Percentiles rank a stretch among this genome's conserved stretches.
These are phyloP conservation scores for Emmonsia crescens DNA, from an alignment of 2,329 filamentous ascomycete species.

Conservation along the genomic window DNA sequence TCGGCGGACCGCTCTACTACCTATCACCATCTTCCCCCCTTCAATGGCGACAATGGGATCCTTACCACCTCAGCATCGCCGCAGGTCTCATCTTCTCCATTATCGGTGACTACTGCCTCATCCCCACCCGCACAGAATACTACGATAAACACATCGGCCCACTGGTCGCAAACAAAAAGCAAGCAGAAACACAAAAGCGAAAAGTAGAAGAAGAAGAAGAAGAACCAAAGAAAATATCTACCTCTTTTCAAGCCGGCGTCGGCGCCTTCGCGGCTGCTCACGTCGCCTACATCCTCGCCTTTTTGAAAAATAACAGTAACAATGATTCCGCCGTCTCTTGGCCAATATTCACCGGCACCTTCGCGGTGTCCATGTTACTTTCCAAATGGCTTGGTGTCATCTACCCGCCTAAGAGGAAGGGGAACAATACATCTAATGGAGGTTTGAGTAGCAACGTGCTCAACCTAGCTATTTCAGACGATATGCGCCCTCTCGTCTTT, in stretches of 20 bases:
- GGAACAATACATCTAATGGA: neutral
- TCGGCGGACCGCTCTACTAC: conserved; percentile 16
- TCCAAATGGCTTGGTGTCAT: conserved; percentile 20
- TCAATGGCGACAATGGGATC: conserved; percentile 8
- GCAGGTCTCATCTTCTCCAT: conserved; percentile 18
- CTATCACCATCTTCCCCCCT: conserved; percentile 8
- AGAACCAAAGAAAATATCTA: conserved; percentile 10
- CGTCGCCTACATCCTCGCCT: conserved; percentile 21
- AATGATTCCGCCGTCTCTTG: conserved; percentile 5
- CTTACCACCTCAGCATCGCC: conserved; percentile 15
- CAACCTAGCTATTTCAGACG: conserved; percentile 14
- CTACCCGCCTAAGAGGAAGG: conserved; percentile 13
- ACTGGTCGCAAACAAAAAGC: neutral
- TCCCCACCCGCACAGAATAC: conserved; percentile 19
- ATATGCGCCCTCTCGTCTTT: conserved; percentile 19
- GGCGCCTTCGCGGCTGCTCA: conserved; percentile 22
- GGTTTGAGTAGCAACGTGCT: conserved; percentile 15
- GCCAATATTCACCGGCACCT: conserved; percentile 11
- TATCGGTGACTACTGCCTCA: conserved; percentile 19
- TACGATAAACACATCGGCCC: conserved; percentile 2
- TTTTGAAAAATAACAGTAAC: conserved; percentile 11
- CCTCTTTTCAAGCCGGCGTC: conserved; percentile 21
- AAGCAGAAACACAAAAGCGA: conserved; percentile 2
- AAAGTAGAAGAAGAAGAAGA: neutral
- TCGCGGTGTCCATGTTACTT: conserved; percentile 14